Percentiles rank a stretch among this genome's conserved stretches.
These are phyloP conservation scores for Trichomonascaceae sp. DNA, from an alignment of 1,139 yeast genomes.

Conservation along the genomic window DNA sequence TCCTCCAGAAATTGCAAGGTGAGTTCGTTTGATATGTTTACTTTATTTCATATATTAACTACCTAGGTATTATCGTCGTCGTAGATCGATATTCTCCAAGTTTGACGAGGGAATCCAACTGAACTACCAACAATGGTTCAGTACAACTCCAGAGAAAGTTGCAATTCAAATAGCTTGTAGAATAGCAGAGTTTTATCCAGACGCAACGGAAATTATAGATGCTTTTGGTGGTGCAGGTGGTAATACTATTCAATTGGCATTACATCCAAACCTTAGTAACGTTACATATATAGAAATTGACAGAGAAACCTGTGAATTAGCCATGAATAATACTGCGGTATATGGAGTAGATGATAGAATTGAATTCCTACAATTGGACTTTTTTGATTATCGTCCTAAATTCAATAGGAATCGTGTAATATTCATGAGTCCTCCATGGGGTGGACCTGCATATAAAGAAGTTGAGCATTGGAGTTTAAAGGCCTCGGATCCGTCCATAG, in stretches of 20 bases:
- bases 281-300: slow-evolving; percentile 68
- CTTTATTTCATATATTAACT: not conserved
- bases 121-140: slow-evolving; percentile 78
- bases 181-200: slow-evolving; percentile 45
- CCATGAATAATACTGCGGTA: slow-evolving; percentile 63
- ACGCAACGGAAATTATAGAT: slow-evolving; percentile 47
- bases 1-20: slow-evolving; percentile 5
- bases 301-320: slow-evolving; percentile 55
- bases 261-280: slow-evolving; percentile 10
- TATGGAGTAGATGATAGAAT: slow-evolving; percentile 47
- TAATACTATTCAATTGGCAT: slow-evolving; percentile 71
- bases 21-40: not conserved
- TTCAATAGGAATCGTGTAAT: slow-evolving; percentile 45
- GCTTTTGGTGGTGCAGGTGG: slow-evolving; percentile 97
- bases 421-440: slow-evolving; percentile 96
- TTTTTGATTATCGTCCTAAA: slow-evolving; percentile 24
- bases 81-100: slow-evolving; percentile 52
- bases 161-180: slow-evolving; percentile 57
- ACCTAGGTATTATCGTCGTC: slow-evolving; percentile 52
- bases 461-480: slow-evolving; percentile 44
- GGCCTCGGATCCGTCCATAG: slow-evolving; percentile 27
- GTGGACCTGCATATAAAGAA: slow-evolving; percentile 67
- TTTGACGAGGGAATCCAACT: slow-evolving; percentile 68
- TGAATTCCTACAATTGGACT: slow-evolving; percentile 23
- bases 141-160: slow-evolving; percentile 81